A percentile compares a stretch with the other conserved stretches of the same genome.
These are phyloP conservation scores for Marsdenia floribunda DNA, from an alignment of 257 asterid species.

Conservation along the genomic window DNA sequence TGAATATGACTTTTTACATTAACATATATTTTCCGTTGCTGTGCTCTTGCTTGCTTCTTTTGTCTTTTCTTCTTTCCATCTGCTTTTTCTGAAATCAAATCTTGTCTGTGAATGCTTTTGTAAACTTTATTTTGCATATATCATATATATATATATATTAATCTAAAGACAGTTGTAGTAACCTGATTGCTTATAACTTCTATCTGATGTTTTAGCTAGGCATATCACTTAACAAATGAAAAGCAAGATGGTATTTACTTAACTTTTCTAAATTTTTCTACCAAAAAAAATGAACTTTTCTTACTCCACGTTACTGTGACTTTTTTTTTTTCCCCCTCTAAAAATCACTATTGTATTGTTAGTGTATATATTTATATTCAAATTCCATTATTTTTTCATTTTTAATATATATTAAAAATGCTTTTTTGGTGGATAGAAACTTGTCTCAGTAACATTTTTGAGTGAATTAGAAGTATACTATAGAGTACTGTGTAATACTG, in stretches of 20 bases:
- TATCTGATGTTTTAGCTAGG: neutral
- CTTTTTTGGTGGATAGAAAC: too few species aligned
- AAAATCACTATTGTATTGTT: too few species aligned
- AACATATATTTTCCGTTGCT: conserved; percentile 4
- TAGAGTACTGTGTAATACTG: too few species aligned
- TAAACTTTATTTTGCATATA: conserved; percentile 5
- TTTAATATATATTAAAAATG: too few species aligned
- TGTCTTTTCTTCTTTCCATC: conserved; percentile 15
- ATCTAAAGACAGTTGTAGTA: conserved; percentile 1
- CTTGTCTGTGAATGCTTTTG: neutral
- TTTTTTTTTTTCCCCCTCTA: too few species aligned
- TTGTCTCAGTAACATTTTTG: too few species aligned
- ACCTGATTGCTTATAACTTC: neutral
- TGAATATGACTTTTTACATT: conserved; percentile 28
- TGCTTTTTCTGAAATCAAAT: conserved; percentile 16
- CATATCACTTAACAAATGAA: neutral
- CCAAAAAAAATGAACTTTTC: too few species aligned
- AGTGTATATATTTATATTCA: too few species aligned
- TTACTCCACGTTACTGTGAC: too few species aligned
- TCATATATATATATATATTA: neutral
- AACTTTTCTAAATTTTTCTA: too few species aligned
- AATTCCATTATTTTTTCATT: too few species aligned
- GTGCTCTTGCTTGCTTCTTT: neutral
- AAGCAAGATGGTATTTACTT: neutral
- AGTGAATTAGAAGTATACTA: too few species aligned